These are phyloP conservation scores for Kwoniella shivajii DNA, from an alignment of 1,284 basidiomycete genomes.

Conservation along the genomic window DNA sequence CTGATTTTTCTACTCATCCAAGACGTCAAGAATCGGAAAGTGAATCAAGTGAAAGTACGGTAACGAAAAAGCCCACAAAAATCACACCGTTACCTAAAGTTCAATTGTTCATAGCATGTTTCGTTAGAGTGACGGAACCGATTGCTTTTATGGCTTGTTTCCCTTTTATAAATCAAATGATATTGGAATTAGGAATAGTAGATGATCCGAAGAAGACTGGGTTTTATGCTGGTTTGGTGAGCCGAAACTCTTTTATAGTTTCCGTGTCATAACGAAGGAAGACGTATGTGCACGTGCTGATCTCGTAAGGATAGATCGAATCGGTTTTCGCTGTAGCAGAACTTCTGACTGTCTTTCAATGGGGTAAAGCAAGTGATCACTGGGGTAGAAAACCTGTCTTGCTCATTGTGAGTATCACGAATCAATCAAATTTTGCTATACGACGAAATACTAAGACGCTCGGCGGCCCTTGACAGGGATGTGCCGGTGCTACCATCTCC, in stretches of 20 bases:
- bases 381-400: conserved; percentile 45
- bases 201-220: conserved; percentile 37
- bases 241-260: too few species aligned
- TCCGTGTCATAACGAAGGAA: too few species aligned
- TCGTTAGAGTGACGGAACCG: conserved; percentile 43
- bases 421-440: too few species aligned
- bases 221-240: conserved; percentile 41
- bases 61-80: background rate
- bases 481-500: conserved; percentile 33
- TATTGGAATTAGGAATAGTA: conserved; percentile 38
- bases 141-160: conserved; percentile 40
- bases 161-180: conserved; percentile 46
- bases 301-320: conserved; percentile 29
- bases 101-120: conserved; percentile 38
- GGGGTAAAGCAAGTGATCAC: conserved; percentile 39
- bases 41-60: background rate
- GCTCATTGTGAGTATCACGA: conserved; percentile 33
- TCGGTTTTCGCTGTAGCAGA: conserved; percentile 42
- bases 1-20: background rate
- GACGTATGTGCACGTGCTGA: background rate
- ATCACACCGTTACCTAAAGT: conserved; percentile 40
- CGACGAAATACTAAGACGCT: too few species aligned
- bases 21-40: background rate
- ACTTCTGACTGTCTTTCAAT: conserved; percentile 44
- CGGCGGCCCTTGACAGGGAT: conserved; percentile 33